Evolutionary conservation across 345 rosid species (phyloP).

Genomic region (Linum usitatissimum): DNA sequence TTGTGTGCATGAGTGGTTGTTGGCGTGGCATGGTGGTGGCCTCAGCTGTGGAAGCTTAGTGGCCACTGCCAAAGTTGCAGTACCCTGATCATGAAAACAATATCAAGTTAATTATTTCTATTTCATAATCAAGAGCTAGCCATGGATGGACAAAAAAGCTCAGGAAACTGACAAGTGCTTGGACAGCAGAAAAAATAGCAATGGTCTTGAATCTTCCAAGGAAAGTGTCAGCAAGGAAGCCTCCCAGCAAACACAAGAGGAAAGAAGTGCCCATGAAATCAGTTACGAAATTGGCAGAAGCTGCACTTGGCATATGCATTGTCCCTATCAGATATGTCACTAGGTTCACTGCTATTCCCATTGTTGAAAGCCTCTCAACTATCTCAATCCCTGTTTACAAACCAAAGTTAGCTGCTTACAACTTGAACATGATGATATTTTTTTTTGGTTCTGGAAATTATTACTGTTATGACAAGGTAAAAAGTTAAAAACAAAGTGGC

Average conservation of each 20-base stretch:
- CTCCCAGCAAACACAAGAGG: constrained; percentile 50
- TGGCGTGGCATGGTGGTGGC: constrained; percentile 51
- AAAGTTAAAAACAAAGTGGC: too few relatives aligned
- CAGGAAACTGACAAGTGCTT: constrained; percentile 32
- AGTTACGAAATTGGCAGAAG: constrained; percentile 52
- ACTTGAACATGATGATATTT: too few relatives aligned
- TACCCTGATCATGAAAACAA: constrained; percentile 36
- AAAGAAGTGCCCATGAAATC: constrained; percentile 64
- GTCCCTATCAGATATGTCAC: constrained; percentile 52
- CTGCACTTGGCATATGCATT: constrained; percentile 48
- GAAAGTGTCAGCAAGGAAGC: constrained; percentile 57
- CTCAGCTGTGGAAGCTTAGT: constrained; percentile 49
- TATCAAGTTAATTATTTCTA: not conserved
- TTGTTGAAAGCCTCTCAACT: constrained; percentile 56
- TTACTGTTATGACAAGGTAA: too few relatives aligned
- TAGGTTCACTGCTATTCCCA: constrained; percentile 56
- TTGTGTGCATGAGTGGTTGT: constrained; percentile 30
- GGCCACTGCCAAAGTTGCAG: constrained; percentile 47
- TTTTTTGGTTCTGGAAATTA: too few relatives aligned
- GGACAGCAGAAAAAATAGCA: constrained; percentile 54
- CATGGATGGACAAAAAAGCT: too few relatives aligned
- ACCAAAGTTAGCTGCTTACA: too few relatives aligned
- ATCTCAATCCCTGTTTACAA: constrained; percentile 54
- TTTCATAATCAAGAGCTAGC: too few relatives aligned
- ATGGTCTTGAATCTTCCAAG: constrained; percentile 58